A percentile compares a stretch with the other conserved stretches of the same genome.
Conservation (phyloP, 257 asterid genomes). For the Nicotiana sylvestris region DNA sequence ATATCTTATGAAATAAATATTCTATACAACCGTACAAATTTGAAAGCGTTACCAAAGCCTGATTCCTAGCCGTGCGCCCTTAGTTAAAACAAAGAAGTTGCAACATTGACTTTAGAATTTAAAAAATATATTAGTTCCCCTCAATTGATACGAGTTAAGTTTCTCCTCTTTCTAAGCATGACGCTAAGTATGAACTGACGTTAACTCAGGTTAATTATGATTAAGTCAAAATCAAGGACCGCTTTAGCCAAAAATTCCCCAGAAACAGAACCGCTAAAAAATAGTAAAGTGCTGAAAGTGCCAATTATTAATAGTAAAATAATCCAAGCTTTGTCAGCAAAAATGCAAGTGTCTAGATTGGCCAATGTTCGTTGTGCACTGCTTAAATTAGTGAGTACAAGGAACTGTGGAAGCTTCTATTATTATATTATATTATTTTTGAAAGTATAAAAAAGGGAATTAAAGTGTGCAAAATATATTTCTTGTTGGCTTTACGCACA, state of each 20-base stretch:
- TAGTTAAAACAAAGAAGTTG: neutral
- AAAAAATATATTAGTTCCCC: neutral
- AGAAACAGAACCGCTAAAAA: neutral
- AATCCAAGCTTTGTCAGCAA: neutral
- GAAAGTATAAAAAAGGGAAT: neutral
- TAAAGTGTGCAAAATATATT: neutral
- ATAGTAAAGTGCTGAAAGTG: neutral
- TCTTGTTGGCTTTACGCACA: neutral
- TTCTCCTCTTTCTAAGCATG: neutral
- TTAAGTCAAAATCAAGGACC: neutral
- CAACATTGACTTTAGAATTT: neutral
- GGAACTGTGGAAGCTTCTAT: neutral
- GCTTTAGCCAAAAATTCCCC: neutral
- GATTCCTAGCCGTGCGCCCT: neutral
- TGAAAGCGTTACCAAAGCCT: too few relatives aligned
- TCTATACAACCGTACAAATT: too few relatives aligned
- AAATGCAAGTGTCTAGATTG: neutral
- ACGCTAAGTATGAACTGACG: neutral
- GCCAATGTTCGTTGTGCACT: conserved; percentile 4
- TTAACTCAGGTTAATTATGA: conserved; percentile 5
- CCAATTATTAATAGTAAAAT: neutral
- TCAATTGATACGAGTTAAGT: neutral
- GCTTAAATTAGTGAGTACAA: neutral
- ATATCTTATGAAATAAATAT: too few relatives aligned
- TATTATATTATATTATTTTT: neutral